A percentile compares a stretch with the other conserved stretches of the same genome.
Conservation (phyloP, 2,329 filamentous ascomycete species). For the Diaporthe citriasiana region DNA sequence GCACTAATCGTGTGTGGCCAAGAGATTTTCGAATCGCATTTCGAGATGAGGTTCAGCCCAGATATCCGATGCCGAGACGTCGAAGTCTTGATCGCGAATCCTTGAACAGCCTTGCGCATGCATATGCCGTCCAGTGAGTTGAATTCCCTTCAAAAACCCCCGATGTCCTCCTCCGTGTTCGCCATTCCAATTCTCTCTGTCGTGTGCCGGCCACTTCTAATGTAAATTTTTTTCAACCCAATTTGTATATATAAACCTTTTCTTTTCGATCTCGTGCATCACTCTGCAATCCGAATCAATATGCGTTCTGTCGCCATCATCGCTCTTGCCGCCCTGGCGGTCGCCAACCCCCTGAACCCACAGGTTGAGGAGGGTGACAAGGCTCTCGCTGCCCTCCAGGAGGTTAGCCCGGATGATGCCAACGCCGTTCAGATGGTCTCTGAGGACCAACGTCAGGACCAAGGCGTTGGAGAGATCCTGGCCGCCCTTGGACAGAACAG, state of each 20-base stretch:
- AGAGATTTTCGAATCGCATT: constrained; percentile 13
- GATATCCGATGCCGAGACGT: not conserved
- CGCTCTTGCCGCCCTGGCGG: not conserved
- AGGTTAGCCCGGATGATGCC: constrained; percentile 31
- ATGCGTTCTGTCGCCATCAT: constrained; percentile 1
- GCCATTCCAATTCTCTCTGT: not conserved
- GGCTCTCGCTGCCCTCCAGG: constrained; percentile 23
- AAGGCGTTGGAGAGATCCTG: constrained; percentile 19
- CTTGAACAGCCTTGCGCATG: not conserved
- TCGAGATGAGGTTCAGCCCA: not conserved
- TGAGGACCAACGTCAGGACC: constrained; percentile 23
- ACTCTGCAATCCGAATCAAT: not conserved
- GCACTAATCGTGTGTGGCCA: not conserved
- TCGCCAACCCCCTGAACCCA: not conserved
- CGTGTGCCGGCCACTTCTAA: not conserved
- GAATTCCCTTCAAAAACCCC: not conserved
- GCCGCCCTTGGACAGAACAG: constrained; percentile 25
- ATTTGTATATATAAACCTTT: not conserved
- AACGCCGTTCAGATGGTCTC: constrained; percentile 36
- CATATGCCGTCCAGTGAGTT: too few species aligned
- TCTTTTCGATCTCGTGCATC: not conserved
- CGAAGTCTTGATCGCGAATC: not conserved
- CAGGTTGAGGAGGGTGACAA: constrained; percentile 25
- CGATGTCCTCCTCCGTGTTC: not conserved
- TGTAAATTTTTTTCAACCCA: constrained; percentile 2